Evolutionary conservation across 192 early-diverging fungal genomes (phyloP).

Genomic region (Phlyctochytrium arcticum): DNA sequence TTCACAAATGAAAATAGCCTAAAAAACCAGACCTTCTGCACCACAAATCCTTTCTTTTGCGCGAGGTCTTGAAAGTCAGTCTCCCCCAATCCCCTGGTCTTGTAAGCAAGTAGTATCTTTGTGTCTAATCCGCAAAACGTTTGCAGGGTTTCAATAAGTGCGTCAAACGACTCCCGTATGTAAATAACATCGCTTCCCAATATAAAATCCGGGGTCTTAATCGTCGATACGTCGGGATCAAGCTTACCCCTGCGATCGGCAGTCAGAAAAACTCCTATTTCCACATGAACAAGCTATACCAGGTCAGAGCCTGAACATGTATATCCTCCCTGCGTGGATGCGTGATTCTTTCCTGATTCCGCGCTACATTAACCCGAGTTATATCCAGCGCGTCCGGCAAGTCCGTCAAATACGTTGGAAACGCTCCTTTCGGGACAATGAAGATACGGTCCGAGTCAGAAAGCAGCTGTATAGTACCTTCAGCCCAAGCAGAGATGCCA

Average conservation of each 20-base stretch:
- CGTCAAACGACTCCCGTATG: not conserved
- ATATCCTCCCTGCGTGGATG: no score
- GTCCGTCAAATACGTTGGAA: no score
- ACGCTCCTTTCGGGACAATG: no score
- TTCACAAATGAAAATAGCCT: no score
- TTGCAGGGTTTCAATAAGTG: slow-evolving; percentile 14
- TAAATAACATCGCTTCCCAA: slow-evolving; percentile 26
- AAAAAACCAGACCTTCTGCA: slow-evolving; percentile 13
- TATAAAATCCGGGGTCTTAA: slow-evolving; percentile 17
- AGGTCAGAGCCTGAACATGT: no score
- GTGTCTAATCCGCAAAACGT: slow-evolving; percentile 17
- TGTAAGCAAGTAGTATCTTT: slow-evolving; percentile 13
- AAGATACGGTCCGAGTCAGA: no score
- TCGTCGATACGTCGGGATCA: no score
- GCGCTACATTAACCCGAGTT: not conserved
- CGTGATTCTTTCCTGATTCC: not conserved
- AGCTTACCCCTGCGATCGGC: no score
- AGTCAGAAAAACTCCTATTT: no score
- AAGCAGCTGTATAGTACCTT: not conserved
- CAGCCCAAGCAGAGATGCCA: not conserved
- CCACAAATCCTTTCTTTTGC: slow-evolving; percentile 18
- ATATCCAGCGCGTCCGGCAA: not conserved
- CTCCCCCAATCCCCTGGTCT: slow-evolving; percentile 29
- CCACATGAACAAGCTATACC: no score
- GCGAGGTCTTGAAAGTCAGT: slow-evolving; percentile 21